Evolutionary conservation across 176 grass and related monocot genomes (phyloP).

Genomic region (Avena sativa): DNA sequence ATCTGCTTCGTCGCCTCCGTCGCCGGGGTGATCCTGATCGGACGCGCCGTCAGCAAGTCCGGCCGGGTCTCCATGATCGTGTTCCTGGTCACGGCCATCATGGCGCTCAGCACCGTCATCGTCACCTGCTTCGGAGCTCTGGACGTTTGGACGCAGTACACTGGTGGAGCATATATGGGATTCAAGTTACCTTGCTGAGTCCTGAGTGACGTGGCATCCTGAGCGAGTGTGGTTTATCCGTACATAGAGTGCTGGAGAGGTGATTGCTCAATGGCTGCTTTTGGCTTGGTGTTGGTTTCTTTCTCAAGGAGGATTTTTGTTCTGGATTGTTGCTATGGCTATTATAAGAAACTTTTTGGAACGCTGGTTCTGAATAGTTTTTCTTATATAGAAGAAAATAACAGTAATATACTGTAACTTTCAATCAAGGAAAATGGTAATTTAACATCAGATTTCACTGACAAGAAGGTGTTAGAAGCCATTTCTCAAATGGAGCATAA

Average conservation of each 20-base stretch:
- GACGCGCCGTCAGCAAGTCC: conserved; percentile 51
- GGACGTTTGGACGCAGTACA: conserved; percentile 69
- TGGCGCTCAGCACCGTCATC: conserved; percentile 75
- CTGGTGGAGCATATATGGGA: conserved; percentile 71
- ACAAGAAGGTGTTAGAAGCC: too few species aligned
- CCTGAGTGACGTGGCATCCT: background rate
- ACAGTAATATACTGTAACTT: too few species aligned
- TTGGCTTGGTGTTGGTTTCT: conserved; percentile 9
- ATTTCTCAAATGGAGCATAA: too few species aligned
- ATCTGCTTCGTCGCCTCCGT: conserved; percentile 64
- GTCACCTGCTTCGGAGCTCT: conserved; percentile 58
- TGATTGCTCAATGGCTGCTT: background rate
- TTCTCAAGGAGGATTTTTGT: conserved; percentile 19
- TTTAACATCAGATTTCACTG: too few species aligned
- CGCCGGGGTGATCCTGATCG: conserved; percentile 45
- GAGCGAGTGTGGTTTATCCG: background rate
- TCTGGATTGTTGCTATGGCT: background rate
- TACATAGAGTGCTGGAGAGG: background rate
- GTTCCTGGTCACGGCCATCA: conserved; percentile 63
- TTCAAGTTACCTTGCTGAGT: conserved; percentile 72
- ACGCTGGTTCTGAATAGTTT: too few species aligned
- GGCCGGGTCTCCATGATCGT: conserved; percentile 75
- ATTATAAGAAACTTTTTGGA: too few species aligned
- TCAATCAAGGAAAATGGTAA: too few species aligned
- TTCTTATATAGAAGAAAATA: too few species aligned